Evolutionary conservation across 495 filamentous ascomycete species (phyloP).

Genomic region (Pseudotulostoma volvatum): DNA sequence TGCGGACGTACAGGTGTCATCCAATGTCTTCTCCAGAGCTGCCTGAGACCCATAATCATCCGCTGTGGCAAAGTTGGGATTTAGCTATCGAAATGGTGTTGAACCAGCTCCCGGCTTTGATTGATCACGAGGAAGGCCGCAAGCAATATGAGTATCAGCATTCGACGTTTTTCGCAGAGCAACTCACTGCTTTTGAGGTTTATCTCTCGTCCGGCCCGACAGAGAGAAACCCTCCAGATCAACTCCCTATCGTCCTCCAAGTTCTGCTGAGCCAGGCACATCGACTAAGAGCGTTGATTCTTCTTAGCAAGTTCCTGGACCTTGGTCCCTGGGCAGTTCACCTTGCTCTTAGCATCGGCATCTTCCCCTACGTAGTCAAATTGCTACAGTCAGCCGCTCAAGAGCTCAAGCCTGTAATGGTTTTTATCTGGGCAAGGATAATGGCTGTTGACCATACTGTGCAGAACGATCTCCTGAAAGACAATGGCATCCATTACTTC

Average conservation of each 20-base stretch:
- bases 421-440: conserved; percentile 97
- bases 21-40: conserved; percentile 78
- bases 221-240: conserved; percentile 72
- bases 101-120: conserved; percentile 65
- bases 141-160: conserved; percentile 81
- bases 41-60: conserved; percentile 81
- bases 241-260: conserved; percentile 90
- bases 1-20: conserved; percentile 88
- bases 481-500: conserved; percentile 95
- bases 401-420: conserved; percentile 95
- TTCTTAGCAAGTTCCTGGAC: conserved; percentile 87
- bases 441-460: conserved; percentile 89
- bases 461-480: conserved; percentile 83
- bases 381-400: conserved; percentile 85
- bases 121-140: conserved; percentile 60
- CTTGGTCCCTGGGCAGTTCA: conserved; percentile 96
- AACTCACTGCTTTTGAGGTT: conserved; percentile 93
- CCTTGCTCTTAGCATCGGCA: conserved; percentile 88
- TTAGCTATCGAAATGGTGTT: conserved; percentile 91
- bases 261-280: conserved; percentile 93
- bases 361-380: conserved; percentile 96
- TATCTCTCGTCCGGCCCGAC: conserved; percentile 83
- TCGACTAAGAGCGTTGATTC: conserved; percentile 75
- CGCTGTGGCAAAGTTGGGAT: conserved; percentile 96
- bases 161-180: conserved; percentile 91